Percentiles rank a stretch among this genome's conserved stretches.
Conservation (phyloP, 139 green algal species). For the Micromonas pusilla region DNA sequence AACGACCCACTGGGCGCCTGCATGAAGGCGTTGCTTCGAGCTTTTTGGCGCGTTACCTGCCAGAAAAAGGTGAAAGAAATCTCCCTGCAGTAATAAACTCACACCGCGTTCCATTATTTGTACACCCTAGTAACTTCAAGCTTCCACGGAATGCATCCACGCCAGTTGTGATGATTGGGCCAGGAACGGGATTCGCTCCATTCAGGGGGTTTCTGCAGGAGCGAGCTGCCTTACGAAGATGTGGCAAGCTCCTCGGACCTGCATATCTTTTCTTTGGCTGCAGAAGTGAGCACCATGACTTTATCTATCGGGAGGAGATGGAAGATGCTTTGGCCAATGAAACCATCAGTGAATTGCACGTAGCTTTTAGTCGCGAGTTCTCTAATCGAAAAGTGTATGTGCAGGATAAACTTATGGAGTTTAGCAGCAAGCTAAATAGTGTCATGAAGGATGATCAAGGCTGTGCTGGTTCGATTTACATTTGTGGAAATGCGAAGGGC, state of each 20-base stretch:
- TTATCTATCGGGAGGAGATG: conserved; percentile 45
- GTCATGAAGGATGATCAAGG: background rate
- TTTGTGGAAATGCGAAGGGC: conserved; percentile 82
- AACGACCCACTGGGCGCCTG: conserved; percentile 54
- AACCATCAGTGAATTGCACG: background rate
- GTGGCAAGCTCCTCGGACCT: background rate
- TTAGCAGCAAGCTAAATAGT: background rate
- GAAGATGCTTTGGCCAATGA: background rate
- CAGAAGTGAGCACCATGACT: conserved; percentile 1
- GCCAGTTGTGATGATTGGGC: conserved; percentile 92
- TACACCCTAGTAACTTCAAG: conserved; percentile 79
- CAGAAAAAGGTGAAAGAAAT: no score
- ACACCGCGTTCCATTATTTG: conserved; percentile 58
- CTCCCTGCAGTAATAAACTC: no score
- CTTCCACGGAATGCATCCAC: conserved; percentile 56
- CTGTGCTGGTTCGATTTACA: conserved; percentile 74
- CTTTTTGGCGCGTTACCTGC: conserved; percentile 55
- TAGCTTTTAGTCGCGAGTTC: conserved; percentile 17
- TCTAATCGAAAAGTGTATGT: conserved; percentile 17
- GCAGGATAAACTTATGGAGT: conserved; percentile 7
- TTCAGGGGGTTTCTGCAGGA: conserved; percentile 96
- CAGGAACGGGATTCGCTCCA: conserved; percentile 89
- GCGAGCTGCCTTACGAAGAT: background rate
- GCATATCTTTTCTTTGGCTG: conserved; percentile 22
- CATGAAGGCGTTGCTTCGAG: conserved; percentile 56